A percentile compares a stretch with the other conserved stretches of the same genome.
Evolutionary conservation across 202 grass and related monocot species (phyloP).

Genomic region (Eragrostis tef): DNA sequence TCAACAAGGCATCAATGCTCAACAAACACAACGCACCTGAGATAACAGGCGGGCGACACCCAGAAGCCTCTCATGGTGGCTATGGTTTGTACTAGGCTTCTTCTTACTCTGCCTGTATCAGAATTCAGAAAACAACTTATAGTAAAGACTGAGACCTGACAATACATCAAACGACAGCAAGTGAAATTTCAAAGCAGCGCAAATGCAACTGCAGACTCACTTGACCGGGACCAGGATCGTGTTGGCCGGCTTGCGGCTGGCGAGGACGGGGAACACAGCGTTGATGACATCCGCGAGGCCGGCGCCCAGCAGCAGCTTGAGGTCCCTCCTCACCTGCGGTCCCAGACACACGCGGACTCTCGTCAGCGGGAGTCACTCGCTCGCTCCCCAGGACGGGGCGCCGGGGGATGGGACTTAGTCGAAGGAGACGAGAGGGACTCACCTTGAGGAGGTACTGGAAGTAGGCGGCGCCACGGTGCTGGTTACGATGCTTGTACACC

Average conservation of each 20-base stretch:
- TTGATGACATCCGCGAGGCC: constrained; percentile 59
- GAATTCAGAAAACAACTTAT: not conserved
- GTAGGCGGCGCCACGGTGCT: constrained; percentile 70
- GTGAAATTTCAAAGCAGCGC: not conserved
- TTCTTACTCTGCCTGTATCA: constrained; percentile 57
- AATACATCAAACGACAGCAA: constrained; percentile 19
- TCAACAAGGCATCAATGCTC: not conserved
- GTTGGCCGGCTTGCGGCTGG: constrained; percentile 64
- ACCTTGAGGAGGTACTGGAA: constrained; percentile 94
- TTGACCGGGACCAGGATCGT: constrained; percentile 46
- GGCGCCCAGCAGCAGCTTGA: constrained; percentile 61
- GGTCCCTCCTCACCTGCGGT: constrained; percentile 75
- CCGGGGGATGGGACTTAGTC: not conserved
- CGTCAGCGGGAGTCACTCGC: not conserved
- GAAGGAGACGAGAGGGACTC: not conserved
- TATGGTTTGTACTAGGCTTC: constrained; percentile 58
- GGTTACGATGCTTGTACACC: constrained; percentile 87
- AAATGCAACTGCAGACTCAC: constrained; percentile 40
- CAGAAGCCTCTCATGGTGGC: constrained; percentile 72
- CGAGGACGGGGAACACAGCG: constrained; percentile 69
- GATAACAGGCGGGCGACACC: constrained; percentile 80
- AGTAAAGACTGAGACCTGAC: not conserved
- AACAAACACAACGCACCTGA: constrained; percentile 50
- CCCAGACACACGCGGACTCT: not conserved
- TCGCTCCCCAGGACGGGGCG: not conserved